These are phyloP conservation scores for Coemansia sp. DNA, from an alignment of 192 early-diverging fungal species.

Conservation along the genomic window DNA sequence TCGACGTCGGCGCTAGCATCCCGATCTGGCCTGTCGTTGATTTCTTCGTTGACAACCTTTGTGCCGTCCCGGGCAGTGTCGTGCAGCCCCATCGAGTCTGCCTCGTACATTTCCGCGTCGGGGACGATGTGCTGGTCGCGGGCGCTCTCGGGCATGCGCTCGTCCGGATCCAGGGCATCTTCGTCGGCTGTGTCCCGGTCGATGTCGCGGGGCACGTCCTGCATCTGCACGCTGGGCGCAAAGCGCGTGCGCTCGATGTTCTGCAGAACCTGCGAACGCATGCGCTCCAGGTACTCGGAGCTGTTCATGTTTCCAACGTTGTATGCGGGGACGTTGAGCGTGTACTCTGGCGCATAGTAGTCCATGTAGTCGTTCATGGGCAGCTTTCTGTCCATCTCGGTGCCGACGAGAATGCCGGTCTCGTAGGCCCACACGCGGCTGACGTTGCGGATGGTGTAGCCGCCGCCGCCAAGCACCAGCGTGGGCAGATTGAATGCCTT, in stretches of 20 bases:
- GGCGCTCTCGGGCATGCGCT: constrained; percentile 43
- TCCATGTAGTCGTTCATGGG: constrained; percentile 89
- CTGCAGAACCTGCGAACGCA: constrained; percentile 57
- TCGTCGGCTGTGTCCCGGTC: constrained; percentile 45
- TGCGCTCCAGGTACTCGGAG: constrained; percentile 77
- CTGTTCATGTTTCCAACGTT: constrained; percentile 89
- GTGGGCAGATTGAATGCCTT: constrained; percentile 88
- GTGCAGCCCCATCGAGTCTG: constrained; percentile 44
- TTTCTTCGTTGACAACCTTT: constrained; percentile 46
- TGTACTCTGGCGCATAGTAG: constrained; percentile 93
- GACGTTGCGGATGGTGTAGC: constrained; percentile 96
- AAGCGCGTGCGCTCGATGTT: constrained; percentile 60
- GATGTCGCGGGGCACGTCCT: constrained; percentile 49
- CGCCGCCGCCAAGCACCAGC: constrained; percentile 92
- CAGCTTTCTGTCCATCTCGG: constrained; percentile 68
- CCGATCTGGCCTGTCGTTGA: constrained; percentile 7
- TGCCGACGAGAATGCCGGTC: constrained; percentile 76
- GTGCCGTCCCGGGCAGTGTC: constrained; percentile 33
- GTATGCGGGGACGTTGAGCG: constrained; percentile 79
- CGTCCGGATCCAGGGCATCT: constrained; percentile 49
- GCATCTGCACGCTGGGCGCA: constrained; percentile 62
- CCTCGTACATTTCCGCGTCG: constrained; percentile 53
- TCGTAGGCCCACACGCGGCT: constrained; percentile 95
- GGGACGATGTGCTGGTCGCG: constrained; percentile 53
- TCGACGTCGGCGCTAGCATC: constrained; percentile 13